Evolutionary conservation across 495 filamentous ascomycete genomes (phyloP).

Genomic region (Massariosphaeria phaeospora): DNA sequence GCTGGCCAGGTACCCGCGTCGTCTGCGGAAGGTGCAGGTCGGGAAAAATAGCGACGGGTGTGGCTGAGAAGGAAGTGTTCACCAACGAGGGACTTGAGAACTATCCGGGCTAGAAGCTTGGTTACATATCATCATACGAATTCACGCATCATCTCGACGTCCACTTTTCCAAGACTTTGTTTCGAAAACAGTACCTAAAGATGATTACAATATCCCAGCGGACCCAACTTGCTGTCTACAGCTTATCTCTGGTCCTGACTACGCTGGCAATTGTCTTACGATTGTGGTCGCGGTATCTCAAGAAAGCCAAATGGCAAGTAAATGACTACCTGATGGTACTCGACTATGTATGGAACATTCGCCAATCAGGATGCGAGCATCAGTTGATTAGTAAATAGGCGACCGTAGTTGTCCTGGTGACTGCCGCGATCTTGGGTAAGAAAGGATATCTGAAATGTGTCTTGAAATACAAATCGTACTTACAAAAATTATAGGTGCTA

Average conservation of each 20-base stretch:
- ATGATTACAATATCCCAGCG: too few species aligned
- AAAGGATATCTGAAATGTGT: too few species aligned
- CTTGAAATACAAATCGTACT: too few species aligned
- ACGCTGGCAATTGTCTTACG: not conserved
- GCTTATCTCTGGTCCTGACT: not conserved
- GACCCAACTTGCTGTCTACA: not conserved
- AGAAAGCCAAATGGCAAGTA: not conserved
- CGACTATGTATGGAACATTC: not conserved
- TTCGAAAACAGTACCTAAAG: too few species aligned
- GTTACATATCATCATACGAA: too few species aligned
- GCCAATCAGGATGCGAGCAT: not conserved
- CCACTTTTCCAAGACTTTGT: too few species aligned
- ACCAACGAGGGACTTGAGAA: not conserved
- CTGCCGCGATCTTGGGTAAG: not conserved
- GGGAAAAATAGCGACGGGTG: not conserved
- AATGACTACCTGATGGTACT: slow-evolving; percentile 8
- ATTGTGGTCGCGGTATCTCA: not conserved
- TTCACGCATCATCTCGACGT: too few species aligned
- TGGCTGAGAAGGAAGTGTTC: not conserved
- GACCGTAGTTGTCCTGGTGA: not conserved
- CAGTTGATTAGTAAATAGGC: not conserved
- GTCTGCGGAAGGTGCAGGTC: not conserved
- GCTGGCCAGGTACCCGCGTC: not conserved
- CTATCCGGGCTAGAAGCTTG: too few species aligned
- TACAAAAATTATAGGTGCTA: too few species aligned